Evolutionary conservation across 2,329 filamentous ascomycete species (phyloP), one percentile per base, ranked within the genome.

Genomic region (Colletotrichum sp.): DNA sequence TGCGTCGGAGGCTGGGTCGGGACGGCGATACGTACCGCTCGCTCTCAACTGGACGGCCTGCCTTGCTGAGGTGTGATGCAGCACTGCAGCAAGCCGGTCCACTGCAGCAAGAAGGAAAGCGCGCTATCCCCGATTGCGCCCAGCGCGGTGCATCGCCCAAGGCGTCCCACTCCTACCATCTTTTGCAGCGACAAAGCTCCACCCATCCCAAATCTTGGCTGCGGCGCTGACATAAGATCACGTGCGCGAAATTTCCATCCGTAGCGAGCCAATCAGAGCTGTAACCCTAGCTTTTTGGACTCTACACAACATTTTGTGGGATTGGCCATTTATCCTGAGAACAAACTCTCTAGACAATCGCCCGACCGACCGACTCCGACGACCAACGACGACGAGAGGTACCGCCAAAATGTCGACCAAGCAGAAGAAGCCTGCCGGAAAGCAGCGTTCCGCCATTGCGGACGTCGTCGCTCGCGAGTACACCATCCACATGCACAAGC

Each of bases 401-500:
- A 82, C 69, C 77, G 75, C 48, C 70, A 75, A 90, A 86, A 94
- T 94, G 92, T 93, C 92, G 86, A 87, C 89, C 83, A 91, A 89
- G 85, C 85, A 87, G 83, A 91, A 92, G 89, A 94, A 93, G 89
- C 48, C 74, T 52, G 86, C 91, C 83, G 94, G 93, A 91, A 94
- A 94, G 90, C 78, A 83, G 78, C 95, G 96, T 87, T 98, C 95
- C 89, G 97, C 97, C 91, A 98, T 99, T 89, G 94, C 95, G 89
- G 96, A 99, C 90, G 97, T 99, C 87, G 96, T 99, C 88, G 94
- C 97, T 85, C 95, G 97, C 93, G 97, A 99, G 92, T 99, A 99
- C 94, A 99, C 97, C 89, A 98, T 99, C 91, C 96, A 99, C 93
- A 91, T 99, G 84, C 97, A 99, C 95, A 98, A 98, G 95, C 94